A percentile compares a stretch with the other conserved stretches of the same genome.
Conservation (phyloP, 2,329 filamentous ascomycete species). For the Ophiosphaerella herpotricha region DNA sequence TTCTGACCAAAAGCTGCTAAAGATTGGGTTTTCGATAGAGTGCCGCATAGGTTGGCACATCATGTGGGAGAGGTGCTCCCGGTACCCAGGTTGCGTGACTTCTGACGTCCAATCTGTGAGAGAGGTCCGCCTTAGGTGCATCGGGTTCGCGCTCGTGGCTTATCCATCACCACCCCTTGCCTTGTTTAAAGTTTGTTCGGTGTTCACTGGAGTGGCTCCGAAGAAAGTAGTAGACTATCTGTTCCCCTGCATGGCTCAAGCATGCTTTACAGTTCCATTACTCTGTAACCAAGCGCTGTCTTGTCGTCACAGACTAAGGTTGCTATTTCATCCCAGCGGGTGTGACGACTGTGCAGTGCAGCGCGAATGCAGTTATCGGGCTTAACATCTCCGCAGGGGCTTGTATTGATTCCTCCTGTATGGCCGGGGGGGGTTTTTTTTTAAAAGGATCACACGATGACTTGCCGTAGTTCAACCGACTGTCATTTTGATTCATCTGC, state of each 20-base stretch:
- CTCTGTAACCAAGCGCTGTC: constrained; percentile 1
- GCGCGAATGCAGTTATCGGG: constrained; percentile 3
- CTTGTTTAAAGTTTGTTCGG: background rate
- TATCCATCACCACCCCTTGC: background rate
- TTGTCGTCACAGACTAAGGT: constrained; percentile 5
- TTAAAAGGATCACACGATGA: constrained; percentile 7
- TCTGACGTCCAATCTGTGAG: constrained; percentile 7
- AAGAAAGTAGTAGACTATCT: constrained; percentile 10
- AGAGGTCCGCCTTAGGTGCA: background rate
- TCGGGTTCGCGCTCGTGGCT: background rate
- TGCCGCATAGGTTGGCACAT: constrained; percentile 8
- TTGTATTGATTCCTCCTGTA: background rate
- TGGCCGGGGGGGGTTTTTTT: constrained; percentile 14
- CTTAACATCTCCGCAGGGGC: constrained; percentile 3
- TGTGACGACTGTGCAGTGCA: constrained; percentile 18
- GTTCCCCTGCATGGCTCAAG: constrained; percentile 10
- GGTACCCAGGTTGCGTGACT: constrained; percentile 19
- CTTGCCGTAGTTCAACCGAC: constrained; percentile 21
- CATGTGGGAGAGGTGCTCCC: constrained; percentile 9
- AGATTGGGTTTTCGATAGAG: constrained; percentile 26
- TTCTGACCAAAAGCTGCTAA: constrained; percentile 8
- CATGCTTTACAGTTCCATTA: constrained; percentile 6
- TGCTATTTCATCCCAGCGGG: constrained; percentile 1
- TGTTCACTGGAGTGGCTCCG: constrained; percentile 28
- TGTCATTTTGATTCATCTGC: constrained; percentile 19